Evolutionary conservation across 1,284 basidiomycete genomes (phyloP).

Genomic region (Microbotryum lychnidis-dioicae): DNA sequence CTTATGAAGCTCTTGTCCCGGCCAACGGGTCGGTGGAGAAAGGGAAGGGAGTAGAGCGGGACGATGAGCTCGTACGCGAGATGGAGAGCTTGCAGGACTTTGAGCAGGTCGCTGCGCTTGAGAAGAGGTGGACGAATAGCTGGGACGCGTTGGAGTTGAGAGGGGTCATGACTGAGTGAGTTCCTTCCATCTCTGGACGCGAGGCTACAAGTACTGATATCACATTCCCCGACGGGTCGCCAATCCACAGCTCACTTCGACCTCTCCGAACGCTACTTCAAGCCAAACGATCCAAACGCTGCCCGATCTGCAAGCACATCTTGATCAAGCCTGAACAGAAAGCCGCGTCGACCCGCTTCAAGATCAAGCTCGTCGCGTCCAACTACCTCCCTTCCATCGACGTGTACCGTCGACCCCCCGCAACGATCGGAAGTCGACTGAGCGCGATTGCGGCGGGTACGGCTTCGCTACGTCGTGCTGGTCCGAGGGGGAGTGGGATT

Average conservation of each 20-base stretch:
- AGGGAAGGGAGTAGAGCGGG: constrained; percentile 51
- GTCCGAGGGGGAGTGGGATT: background rate
- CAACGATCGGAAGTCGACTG: constrained; percentile 21
- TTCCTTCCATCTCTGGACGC: background rate
- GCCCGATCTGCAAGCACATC: constrained; percentile 86
- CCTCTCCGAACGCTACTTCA: constrained; percentile 83
- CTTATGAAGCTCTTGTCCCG: constrained; percentile 14
- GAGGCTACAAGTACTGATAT: background rate
- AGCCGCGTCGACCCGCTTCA: constrained; percentile 82
- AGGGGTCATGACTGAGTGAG: background rate
- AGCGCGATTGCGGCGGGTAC: constrained; percentile 27
- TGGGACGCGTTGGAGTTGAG: constrained; percentile 48
- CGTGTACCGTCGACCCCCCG: constrained; percentile 44
- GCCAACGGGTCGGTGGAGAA: constrained; percentile 4
- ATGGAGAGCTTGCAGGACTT: constrained; percentile 54
- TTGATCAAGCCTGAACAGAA: constrained; percentile 98
- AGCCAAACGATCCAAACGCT: constrained; percentile 90
- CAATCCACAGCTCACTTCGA: constrained; percentile 57
- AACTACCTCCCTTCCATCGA: constrained; percentile 76
- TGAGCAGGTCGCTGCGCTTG: constrained; percentile 59
- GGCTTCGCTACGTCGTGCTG: constrained; percentile 4
- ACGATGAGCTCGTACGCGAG: constrained; percentile 61
- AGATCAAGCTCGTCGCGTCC: constrained; percentile 91
- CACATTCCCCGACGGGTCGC: background rate
- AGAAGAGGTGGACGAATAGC: constrained; percentile 71